These are phyloP conservation scores for Tetrahymena elliotti DNA, from an alignment of 73 alveolate genomes.

Conservation along the genomic window DNA sequence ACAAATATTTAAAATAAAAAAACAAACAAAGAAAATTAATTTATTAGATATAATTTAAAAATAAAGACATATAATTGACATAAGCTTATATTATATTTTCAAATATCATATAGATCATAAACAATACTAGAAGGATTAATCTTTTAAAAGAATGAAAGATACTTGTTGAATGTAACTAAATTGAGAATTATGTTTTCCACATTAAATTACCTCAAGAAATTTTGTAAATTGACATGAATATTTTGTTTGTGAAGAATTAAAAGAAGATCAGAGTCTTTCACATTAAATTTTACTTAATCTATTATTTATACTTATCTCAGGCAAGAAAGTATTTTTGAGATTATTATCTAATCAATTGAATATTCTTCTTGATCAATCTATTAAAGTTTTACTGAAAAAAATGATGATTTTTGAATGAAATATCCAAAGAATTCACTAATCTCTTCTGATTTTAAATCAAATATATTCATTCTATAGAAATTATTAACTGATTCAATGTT, in stretches of 20 bases:
- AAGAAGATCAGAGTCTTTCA: neutral
- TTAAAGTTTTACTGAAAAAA: neutral
- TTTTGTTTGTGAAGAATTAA: neutral
- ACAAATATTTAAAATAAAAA: no score
- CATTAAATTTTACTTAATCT: neutral
- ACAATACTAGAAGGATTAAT: neutral
- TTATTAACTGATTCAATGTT: neutral
- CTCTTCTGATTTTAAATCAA: neutral
- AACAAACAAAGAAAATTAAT: no score
- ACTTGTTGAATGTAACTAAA: neutral
- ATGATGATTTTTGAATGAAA: neutral
- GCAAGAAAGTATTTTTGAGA: neutral
- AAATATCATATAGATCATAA: neutral
- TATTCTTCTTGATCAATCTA: neutral
- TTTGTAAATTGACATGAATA: neutral
- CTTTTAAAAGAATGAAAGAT: neutral
- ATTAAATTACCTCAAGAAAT: neutral
- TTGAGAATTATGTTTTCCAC: neutral
- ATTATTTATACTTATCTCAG: neutral
- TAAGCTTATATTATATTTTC: no score
- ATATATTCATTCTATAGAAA: no score
- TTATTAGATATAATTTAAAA: no score
- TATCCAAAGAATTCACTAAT: neutral
- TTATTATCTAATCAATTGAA: no score
- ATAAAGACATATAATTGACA: no score